These are phyloP conservation scores for Elsinoe necatrix DNA, from an alignment of 2,329 filamentous ascomycete species.

Conservation along the genomic window DNA sequence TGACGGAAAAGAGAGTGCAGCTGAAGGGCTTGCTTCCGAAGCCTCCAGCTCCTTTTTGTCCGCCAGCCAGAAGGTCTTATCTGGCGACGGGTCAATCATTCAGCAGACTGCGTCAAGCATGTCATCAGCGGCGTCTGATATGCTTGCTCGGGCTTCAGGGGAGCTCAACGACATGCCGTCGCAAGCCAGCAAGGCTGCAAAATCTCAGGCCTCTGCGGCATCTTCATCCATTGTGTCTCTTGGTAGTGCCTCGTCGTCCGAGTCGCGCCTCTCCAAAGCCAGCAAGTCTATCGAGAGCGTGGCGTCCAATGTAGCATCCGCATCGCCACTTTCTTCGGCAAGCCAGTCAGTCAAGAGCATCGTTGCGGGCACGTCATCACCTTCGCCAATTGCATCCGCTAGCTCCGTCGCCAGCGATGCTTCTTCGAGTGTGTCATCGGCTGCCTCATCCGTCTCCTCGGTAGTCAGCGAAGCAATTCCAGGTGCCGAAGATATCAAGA, in stretches of 20 bases:
- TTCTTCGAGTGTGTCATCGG: conserved; percentile 19
- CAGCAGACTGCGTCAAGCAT: conserved; percentile 7
- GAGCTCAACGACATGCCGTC: conserved; percentile 7
- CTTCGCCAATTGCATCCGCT: conserved; percentile 18
- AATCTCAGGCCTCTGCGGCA: conserved; percentile 1
- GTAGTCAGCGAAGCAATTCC: conserved; percentile 24
- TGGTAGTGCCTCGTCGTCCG: background rate
- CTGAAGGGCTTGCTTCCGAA: conserved; percentile 6
- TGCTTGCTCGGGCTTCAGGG: conserved; percentile 3
- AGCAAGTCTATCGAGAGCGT: conserved; percentile 24
- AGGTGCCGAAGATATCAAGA: conserved; percentile 6
- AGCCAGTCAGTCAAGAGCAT: conserved; percentile 14
- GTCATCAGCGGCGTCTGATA: conserved; percentile 7
- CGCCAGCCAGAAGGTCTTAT: background rate
- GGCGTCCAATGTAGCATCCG: conserved; percentile 18
- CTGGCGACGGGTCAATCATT: conserved; percentile 8
- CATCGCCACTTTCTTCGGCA: background rate
- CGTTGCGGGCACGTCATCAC: conserved; percentile 21
- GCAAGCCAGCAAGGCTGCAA: conserved; percentile 3
- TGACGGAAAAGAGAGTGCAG: background rate
- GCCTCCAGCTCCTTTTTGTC: background rate
- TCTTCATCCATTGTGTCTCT: conserved; percentile 4
- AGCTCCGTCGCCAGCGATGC: conserved; percentile 17
- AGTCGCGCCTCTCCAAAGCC: conserved; percentile 19
- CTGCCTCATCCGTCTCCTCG: conserved; percentile 26